Evolutionary conservation across 352 stramenopile species (phyloP).

Genomic region (Phytophthora pseudosyringae): DNA sequence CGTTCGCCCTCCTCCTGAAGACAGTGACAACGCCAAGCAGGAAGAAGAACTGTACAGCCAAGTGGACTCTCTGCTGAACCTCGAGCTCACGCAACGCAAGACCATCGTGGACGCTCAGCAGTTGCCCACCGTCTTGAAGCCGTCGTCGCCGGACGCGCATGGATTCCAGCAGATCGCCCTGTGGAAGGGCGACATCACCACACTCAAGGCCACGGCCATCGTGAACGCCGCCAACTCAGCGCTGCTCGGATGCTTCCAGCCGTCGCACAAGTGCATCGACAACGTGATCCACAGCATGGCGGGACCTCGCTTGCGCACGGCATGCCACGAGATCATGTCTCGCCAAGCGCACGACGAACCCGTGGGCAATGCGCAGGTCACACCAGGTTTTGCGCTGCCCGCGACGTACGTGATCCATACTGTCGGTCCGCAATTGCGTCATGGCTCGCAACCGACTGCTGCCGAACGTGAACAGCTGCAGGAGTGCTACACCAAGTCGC

Average conservation of each 20-base stretch:
- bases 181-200: slow-evolving; percentile 77
- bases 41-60: slow-evolving; percentile 52
- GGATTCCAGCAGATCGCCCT: slow-evolving; percentile 51
- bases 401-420: slow-evolving; percentile 66
- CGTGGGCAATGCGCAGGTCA: slow-evolving; percentile 61
- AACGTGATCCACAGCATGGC: slow-evolving; percentile 77
- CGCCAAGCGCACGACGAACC: slow-evolving; percentile 47
- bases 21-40: slow-evolving; percentile 14
- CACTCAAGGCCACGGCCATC: slow-evolving; percentile 62
- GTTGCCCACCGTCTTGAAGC: slow-evolving; percentile 18
- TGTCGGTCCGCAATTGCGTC: slow-evolving; percentile 59
- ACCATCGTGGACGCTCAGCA: slow-evolving; percentile 25
- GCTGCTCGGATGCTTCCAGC: slow-evolving; percentile 76
- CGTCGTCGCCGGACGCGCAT: slow-evolving; percentile 4
- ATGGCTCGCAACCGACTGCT: slow-evolving; percentile 29
- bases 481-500: slow-evolving; percentile 57
- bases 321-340: slow-evolving; percentile 59
- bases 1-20: slow-evolving; percentile 44
- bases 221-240: slow-evolving; percentile 73
- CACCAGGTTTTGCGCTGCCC: slow-evolving; percentile 55
- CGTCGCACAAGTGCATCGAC: slow-evolving; percentile 74
- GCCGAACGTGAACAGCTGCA: slow-evolving; percentile 41
- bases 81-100: slow-evolving; percentile 35
- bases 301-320: slow-evolving; percentile 57
- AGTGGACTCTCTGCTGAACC: slow-evolving; percentile 31